A percentile compares a stretch with the other conserved stretches of the same genome.
Evolutionary conservation across 192 early-diverging fungal species (phyloP).

Genomic region (Coemansia sp.): DNA sequence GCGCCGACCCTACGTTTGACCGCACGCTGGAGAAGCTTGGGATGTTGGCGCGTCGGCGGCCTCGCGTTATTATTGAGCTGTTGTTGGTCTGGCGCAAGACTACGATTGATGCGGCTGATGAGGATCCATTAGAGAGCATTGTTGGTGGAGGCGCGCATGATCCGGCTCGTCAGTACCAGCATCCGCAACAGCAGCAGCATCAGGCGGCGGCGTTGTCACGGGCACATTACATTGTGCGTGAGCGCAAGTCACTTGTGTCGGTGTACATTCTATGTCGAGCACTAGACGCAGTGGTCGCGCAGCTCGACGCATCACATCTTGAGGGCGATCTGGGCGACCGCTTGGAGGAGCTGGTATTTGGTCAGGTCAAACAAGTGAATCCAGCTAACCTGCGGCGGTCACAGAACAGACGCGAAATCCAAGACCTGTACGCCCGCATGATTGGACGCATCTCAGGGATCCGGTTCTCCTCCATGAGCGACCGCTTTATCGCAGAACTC

Average conservation of each 20-base stretch:
- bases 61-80: slow-evolving; percentile 79
- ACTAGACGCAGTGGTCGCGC: slow-evolving; percentile 79
- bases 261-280: slow-evolving; percentile 88
- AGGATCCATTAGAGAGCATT: slow-evolving; percentile 29
- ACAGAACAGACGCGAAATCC: slow-evolving; percentile 80
- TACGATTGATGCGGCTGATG: slow-evolving; percentile 54
- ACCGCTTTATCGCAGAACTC: slow-evolving; percentile 88
- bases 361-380: slow-evolving; percentile 81
- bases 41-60: slow-evolving; percentile 77
- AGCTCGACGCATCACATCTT: slow-evolving; percentile 68
- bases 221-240: slow-evolving; percentile 45
- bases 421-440: slow-evolving; percentile 89
- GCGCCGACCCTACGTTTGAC: slow-evolving; percentile 79
- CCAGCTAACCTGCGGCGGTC: slow-evolving; percentile 72
- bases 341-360: slow-evolving; percentile 92
- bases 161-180: slow-evolving; percentile 41
- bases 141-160: slow-evolving; percentile 6
- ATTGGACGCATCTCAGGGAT: slow-evolving; percentile 88
- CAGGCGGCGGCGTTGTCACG: slow-evolving; percentile 41
- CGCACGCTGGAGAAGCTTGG: slow-evolving; percentile 76
- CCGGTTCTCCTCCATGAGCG: slow-evolving; percentile 89
- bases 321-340: slow-evolving; percentile 81
- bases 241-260: slow-evolving; percentile 61
- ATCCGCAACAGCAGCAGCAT: slow-evolving; percentile 21
- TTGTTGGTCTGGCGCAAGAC: slow-evolving; percentile 77